Conservation (phyloP, 2,329 filamentous ascomycete species). For the Trichoderma asperellum region DNA sequence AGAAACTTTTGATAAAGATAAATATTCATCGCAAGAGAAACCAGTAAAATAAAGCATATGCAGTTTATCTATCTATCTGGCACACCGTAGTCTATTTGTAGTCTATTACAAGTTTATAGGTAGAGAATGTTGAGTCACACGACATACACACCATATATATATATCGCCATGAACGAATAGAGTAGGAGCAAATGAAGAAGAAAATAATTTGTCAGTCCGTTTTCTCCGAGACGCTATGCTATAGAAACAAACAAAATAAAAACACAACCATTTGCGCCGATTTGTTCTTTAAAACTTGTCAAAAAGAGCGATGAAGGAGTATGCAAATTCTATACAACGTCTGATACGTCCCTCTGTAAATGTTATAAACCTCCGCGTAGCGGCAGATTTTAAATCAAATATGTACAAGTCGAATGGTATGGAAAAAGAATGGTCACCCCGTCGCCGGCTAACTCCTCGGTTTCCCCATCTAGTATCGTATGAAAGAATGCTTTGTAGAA, state of each 20-base stretch:
- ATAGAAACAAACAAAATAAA: slow-evolving; percentile 13
- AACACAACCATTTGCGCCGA: slow-evolving; percentile 14
- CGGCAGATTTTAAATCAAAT: slow-evolving; percentile 31
- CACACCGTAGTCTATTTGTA: neutral
- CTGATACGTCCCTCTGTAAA: slow-evolving; percentile 28
- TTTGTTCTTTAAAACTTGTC: neutral
- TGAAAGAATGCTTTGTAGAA: neutral
- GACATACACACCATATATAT: neutral
- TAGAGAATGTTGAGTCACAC: neutral
- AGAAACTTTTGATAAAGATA: neutral
- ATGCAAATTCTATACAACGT: slow-evolving; percentile 29
- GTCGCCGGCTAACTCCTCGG: slow-evolving; percentile 18
- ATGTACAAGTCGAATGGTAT: slow-evolving; percentile 39
- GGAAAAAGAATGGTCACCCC: slow-evolving; percentile 11
- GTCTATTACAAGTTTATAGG: neutral
- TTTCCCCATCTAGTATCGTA: slow-evolving; percentile 25
- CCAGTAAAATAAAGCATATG: neutral
- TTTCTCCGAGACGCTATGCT: slow-evolving; percentile 27
- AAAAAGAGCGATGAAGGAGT: slow-evolving; percentile 8
- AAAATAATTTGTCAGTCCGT: slow-evolving; percentile 1
- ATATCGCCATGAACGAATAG: neutral
- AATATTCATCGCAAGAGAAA: neutral
- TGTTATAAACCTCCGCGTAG: slow-evolving; percentile 31
- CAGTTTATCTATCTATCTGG: too few species aligned
- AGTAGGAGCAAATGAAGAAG: neutral